Evolutionary conservation across 176 grass and related monocot species (phyloP).

Genomic region (Pontederia paniculata): DNA sequence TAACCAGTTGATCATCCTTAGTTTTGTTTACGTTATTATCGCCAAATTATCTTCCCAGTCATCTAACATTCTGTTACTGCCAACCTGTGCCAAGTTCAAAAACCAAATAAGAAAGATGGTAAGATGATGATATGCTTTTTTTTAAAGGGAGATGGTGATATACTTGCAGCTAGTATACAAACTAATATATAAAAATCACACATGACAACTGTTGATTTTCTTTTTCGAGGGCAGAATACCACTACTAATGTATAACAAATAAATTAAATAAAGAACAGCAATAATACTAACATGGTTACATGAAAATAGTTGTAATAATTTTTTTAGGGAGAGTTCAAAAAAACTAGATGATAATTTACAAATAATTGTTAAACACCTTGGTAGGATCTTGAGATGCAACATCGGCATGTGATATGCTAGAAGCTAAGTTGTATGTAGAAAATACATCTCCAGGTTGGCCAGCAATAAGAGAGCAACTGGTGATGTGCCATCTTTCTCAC

Average conservation of each 20-base stretch:
- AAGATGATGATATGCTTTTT: background rate
- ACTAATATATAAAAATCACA: too few species aligned
- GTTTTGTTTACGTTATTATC: conserved; percentile 96
- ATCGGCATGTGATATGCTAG: conserved; percentile 27
- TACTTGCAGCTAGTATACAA: too few species aligned
- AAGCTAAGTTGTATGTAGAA: conserved; percentile 23
- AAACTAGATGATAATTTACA: too few species aligned
- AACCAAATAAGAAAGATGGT: background rate
- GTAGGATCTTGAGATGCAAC: conserved; percentile 9
- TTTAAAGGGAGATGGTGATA: too few species aligned
- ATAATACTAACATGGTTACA: too few species aligned
- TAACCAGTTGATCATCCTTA: conserved; percentile 82
- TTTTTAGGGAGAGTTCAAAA: too few species aligned
- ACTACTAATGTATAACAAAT: too few species aligned
- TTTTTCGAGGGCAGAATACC: too few species aligned
- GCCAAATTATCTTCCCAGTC: conserved; percentile 97
- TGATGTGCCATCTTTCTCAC: conserved; percentile 90
- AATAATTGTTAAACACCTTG: background rate
- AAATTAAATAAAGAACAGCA: too few species aligned
- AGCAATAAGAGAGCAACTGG: conserved; percentile 60
- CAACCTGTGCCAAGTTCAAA: conserved; percentile 21
- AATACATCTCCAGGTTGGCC: too few species aligned
- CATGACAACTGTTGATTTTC: too few species aligned
- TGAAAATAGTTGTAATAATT: too few species aligned
- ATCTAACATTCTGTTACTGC: conserved; percentile 54